phyloP scores from a whole-genome alignment of 2,329 filamentous ascomycete species.

The Pseudocercospora pini-densiflorae region DNA sequence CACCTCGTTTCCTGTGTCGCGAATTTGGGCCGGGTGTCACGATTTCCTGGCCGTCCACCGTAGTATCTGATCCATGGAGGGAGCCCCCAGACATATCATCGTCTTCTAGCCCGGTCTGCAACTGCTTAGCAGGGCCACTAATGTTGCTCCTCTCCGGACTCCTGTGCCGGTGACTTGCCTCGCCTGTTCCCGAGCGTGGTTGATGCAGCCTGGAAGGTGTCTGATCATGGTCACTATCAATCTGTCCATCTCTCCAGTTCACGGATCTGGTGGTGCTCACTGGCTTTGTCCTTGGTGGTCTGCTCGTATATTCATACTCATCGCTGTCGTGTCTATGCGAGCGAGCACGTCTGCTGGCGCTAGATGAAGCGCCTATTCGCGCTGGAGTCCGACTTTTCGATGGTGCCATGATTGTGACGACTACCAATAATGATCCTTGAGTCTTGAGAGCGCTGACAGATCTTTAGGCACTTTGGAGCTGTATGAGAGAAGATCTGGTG shows the following conservation, averaged over 20 bases:
- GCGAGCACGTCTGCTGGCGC: background rate
- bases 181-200: background rate
- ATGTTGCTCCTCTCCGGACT: background rate
- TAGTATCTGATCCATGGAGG: no score
- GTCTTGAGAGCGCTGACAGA: background rate
- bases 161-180: background rate
- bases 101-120: background rate
- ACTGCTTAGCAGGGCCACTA: background rate
- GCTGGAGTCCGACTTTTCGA: background rate
- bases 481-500: background rate
- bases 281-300: background rate
- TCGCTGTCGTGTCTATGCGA: background rate
- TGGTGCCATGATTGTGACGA: background rate
- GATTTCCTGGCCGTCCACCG: no score
- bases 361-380: background rate
- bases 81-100: no score
- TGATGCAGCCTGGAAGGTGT: constrained; percentile 1
- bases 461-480: background rate
- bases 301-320: background rate
- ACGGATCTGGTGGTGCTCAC: constrained; percentile 1
- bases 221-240: constrained; percentile 1
- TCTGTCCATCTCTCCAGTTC: background rate
- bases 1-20: no score
- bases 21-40: no score
- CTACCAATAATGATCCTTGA: no score